Percentiles rank a stretch among this genome's conserved stretches.
Conservation (phyloP, 805 yeast genomes). For the Jamesozyma jinghongensis region DNA sequence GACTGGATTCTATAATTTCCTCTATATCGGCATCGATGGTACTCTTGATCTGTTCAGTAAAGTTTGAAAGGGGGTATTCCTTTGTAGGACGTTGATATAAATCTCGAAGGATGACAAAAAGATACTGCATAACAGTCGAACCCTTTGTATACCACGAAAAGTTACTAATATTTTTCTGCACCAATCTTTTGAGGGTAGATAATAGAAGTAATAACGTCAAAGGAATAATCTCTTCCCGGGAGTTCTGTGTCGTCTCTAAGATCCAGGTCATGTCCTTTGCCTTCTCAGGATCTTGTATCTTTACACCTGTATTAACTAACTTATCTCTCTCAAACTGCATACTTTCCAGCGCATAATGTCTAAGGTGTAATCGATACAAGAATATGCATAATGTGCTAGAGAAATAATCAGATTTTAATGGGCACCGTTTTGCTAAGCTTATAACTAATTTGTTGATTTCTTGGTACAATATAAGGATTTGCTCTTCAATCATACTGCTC, state of each 20-base stretch:
- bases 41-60: background rate
- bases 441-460: conserved; percentile 9
- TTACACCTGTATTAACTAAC: background rate
- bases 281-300: background rate
- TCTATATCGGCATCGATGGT: conserved; percentile 12
- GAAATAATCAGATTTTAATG: conserved; percentile 12
- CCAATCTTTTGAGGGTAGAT: conserved; percentile 19
- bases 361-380: conserved; percentile 19
- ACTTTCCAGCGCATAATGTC: conserved; percentile 16
- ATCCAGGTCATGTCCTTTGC: conserved; percentile 11
- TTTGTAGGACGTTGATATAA: conserved; percentile 15
- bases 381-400: conserved; percentile 20
- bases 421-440: conserved; percentile 4
- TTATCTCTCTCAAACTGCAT: conserved; percentile 5
- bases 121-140: conserved; percentile 27
- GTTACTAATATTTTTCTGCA: conserved; percentile 12
- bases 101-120: conserved; percentile 22
- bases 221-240: conserved; percentile 15
- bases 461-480: conserved; percentile 8
- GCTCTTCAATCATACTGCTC: conserved; percentile 2
- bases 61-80: conserved; percentile 6
- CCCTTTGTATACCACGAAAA: conserved; percentile 25
- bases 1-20: conserved; percentile 12
- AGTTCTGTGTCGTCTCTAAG: conserved; percentile 9
- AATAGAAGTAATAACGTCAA: conserved; percentile 17